Percentiles rank a stretch among this genome's conserved stretches.
phyloP scores from a whole-genome alignment of 2,329 filamentous ascomycete genomes.

The Hypoxylon sp. region DNA sequence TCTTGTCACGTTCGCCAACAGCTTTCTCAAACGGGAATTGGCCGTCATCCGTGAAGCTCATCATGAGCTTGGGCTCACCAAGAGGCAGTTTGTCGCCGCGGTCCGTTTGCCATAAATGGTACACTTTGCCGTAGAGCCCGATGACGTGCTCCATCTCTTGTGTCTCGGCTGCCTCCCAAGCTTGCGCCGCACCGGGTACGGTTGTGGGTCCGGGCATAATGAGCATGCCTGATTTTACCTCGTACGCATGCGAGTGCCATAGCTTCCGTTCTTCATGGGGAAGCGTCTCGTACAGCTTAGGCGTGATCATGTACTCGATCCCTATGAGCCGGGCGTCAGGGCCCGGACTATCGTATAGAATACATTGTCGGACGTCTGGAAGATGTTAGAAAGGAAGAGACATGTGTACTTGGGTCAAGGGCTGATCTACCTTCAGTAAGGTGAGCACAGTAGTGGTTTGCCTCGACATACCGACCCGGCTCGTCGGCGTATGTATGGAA shows the following conservation, averaged over 20 bases:
- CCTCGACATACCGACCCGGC: slow-evolving; percentile 77
- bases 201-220: slow-evolving; percentile 75
- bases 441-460: slow-evolving; percentile 89
- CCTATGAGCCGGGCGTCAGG: slow-evolving; percentile 82
- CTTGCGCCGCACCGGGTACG: slow-evolving; percentile 65
- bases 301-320: slow-evolving; percentile 89
- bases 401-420: not conserved
- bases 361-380: slow-evolving; percentile 83
- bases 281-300: slow-evolving; percentile 76
- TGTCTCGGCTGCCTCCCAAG: slow-evolving; percentile 83
- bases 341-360: slow-evolving; percentile 82
- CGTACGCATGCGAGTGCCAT: slow-evolving; percentile 84
- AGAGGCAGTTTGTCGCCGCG: slow-evolving; percentile 73
- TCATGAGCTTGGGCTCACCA: slow-evolving; percentile 69
- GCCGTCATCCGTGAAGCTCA: slow-evolving; percentile 64
- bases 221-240: slow-evolving; percentile 85
- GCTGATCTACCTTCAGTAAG: slow-evolving; percentile 69
- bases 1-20: slow-evolving; percentile 62
- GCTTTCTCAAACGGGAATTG: slow-evolving; percentile 64
- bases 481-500: slow-evolving; percentile 87
- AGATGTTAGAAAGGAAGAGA: slow-evolving; percentile 9
- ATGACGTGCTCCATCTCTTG: slow-evolving; percentile 85
- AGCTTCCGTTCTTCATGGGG: slow-evolving; percentile 77
- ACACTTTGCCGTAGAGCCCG: slow-evolving; percentile 84
- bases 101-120: slow-evolving; percentile 90